phyloP scores from a whole-genome alignment of 306 rosid genomes.

The Gillenia trifoliata region DNA sequence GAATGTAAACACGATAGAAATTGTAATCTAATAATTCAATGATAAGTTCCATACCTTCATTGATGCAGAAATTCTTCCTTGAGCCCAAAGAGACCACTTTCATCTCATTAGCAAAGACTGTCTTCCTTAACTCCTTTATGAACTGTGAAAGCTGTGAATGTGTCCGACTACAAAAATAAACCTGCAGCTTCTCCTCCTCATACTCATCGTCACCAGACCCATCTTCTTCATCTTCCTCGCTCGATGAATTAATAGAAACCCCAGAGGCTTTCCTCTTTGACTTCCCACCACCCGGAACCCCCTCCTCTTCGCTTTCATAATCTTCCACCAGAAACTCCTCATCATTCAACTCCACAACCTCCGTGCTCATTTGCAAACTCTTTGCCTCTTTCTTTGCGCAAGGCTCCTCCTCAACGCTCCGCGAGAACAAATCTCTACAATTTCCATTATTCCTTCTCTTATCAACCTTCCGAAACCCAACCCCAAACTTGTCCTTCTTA shows the following conservation, averaged over 20 bases:
- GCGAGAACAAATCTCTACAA: slow-evolving; percentile 34
- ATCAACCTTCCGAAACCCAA: slow-evolving; percentile 10
- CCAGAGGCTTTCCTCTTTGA: slow-evolving; percentile 57
- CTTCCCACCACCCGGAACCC: slow-evolving; percentile 16
- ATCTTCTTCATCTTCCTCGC: slow-evolving; percentile 52
- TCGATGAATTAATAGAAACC: slow-evolving; percentile 47
- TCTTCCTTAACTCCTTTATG: slow-evolving; percentile 71
- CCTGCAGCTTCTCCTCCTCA: slow-evolving; percentile 46
- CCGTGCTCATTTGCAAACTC: slow-evolving; percentile 25
- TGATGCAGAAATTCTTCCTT: slow-evolving; percentile 81
- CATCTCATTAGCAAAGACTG: slow-evolving; percentile 59
- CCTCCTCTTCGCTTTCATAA: slow-evolving; percentile 74
- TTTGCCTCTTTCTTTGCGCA: slow-evolving; percentile 25
- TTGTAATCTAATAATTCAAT: slow-evolving; percentile 6
- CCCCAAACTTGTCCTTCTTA: slow-evolving; percentile 26
- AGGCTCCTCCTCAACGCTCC: too few species aligned
- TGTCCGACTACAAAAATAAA: slow-evolving; percentile 85
- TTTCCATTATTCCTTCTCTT: slow-evolving; percentile 18
- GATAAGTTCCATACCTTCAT: slow-evolving; percentile 51
- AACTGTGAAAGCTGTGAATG: slow-evolving; percentile 96
- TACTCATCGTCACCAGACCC: slow-evolving; percentile 33
- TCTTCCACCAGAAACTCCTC: slow-evolving; percentile 79
- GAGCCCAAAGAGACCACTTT: slow-evolving; percentile 74
- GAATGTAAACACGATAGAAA: slow-evolving; percentile 15
- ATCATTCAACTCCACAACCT: slow-evolving; percentile 35